Evolutionary conservation across 768 basidiomycete genomes (phyloP), one percentile per base, ranked within the genome.

Genomic region (Suillus americanus): DNA sequence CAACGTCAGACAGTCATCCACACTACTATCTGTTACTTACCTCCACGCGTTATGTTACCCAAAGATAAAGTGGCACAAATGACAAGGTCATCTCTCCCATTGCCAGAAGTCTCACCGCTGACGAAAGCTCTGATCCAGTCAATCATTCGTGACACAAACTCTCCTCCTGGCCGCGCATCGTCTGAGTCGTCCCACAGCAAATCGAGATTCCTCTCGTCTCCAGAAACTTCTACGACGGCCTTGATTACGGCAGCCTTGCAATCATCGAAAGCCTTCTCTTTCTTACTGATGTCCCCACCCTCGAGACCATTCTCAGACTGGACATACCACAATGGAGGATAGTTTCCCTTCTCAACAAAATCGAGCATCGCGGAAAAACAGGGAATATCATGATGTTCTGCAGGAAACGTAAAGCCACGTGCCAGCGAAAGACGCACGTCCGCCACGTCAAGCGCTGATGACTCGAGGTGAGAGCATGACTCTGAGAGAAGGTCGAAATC

Each of bases 191-290:
- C 87, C 88, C 91, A 94, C n/a, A 94, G 78, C 9, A 89, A 84
- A 59, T 92, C 88, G 66, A 84, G 85, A 67, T 92, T 94, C 67
- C 83, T 85, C 66, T 91, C 90, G 72, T 94, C 91, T 45, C 92
- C 93, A 10, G 92, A 86, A 46, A 91, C 86, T 71, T 94, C 94
- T 35, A 96, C 92, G 18, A 95, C 85, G 3, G 90, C 86, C 70
- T 94, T 94, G 75, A 95, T 89, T 10, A 95, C 79, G 0, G 92
- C 93, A 4, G 89, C 90, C 77, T 95, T 96, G 78, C 92, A 93
- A 35, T 89, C 84, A 68, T 88, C 86, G 66, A 96, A 90, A 2
- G 84, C 82, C 73, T 90, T 90, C 73, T 91, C 86, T 75, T 85
- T 89, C 64, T 79, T 79, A 63, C 91, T 86, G 53, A 78, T 70